phyloP scores from a whole-genome alignment of 208 protist species.

The Sergeia podlipaevii region DNA sequence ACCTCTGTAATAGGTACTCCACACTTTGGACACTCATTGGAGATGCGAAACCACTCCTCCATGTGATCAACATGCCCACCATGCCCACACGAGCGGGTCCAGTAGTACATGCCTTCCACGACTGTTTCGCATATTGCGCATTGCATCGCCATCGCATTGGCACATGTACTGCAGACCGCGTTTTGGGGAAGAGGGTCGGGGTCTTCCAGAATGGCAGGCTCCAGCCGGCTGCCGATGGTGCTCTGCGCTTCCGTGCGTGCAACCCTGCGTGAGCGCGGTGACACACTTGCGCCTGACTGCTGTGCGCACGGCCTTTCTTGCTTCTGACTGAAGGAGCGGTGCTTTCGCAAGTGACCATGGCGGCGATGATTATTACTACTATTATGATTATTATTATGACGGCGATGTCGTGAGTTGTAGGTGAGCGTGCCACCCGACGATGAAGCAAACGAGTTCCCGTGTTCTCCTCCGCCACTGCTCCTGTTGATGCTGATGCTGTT shows the following conservation, averaged over 20 bases:
- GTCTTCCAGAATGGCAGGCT: not conserved
- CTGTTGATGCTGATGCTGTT: not conserved
- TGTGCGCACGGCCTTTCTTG: not conserved
- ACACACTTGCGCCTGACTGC: not conserved
- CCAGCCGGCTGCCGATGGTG: not conserved
- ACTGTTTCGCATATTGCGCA: conserved; percentile 83
- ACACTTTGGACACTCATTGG: conserved; percentile 69
- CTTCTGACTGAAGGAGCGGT: too few species aligned
- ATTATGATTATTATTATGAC: not conserved
- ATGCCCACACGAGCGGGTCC: conserved; percentile 78
- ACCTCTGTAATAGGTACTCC: conserved; percentile 40
- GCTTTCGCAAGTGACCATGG: too few species aligned
- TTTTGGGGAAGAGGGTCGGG: conserved; percentile 31
- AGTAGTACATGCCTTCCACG: conserved; percentile 81
- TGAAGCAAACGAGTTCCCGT: not conserved
- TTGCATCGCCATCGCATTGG: conserved; percentile 37
- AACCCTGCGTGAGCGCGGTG: not conserved
- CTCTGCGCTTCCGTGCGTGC: not conserved
- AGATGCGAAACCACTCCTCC: conserved; percentile 64
- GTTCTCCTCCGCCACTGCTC: not conserved
- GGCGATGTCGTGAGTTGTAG: not conserved
- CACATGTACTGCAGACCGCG: conserved; percentile 47
- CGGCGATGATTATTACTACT: too few species aligned
- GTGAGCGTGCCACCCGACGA: too few species aligned
- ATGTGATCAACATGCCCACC: conserved; percentile 83